These are phyloP conservation scores for Linderina pennispora DNA, from an alignment of 192 early-diverging fungal genomes.

Conservation along the genomic window DNA sequence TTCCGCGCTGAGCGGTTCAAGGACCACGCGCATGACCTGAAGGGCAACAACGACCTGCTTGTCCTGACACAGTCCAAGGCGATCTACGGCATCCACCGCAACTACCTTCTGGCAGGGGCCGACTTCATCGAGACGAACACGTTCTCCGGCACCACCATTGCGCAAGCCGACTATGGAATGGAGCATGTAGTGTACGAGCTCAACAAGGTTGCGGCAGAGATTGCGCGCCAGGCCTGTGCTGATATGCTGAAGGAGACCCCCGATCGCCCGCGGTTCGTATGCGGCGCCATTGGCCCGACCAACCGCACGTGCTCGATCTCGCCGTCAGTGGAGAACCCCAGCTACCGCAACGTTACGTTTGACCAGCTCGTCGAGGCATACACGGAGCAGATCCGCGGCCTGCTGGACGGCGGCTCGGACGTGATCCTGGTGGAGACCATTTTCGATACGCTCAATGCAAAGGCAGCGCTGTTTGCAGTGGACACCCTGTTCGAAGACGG, in stretches of 20 bases:
- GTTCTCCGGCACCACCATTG: slow-evolving; percentile 88
- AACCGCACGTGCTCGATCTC: slow-evolving; percentile 96
- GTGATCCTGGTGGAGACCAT: slow-evolving; percentile 93
- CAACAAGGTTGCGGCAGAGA: slow-evolving; percentile 82
- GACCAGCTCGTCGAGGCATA: slow-evolving; percentile 92
- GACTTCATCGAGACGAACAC: slow-evolving; percentile 97
- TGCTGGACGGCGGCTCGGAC: slow-evolving; percentile 92
- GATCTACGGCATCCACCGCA: slow-evolving; percentile 83
- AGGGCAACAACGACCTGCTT: slow-evolving; percentile 96
- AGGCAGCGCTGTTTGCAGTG: slow-evolving; percentile 91
- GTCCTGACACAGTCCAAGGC: slow-evolving; percentile 86
- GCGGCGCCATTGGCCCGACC: slow-evolving; percentile 83
- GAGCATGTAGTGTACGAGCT: slow-evolving; percentile 85
- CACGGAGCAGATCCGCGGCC: slow-evolving; percentile 79
- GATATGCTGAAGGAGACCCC: slow-evolving; percentile 71
- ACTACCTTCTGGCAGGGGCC: slow-evolving; percentile 85
- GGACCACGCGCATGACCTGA: slow-evolving; percentile 76
- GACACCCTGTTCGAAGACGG: slow-evolving; percentile 77
- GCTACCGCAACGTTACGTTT: slow-evolving; percentile 91
- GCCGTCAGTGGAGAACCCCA: slow-evolving; percentile 94
- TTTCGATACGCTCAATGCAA: slow-evolving; percentile 97
- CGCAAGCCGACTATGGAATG: slow-evolving; percentile 86
- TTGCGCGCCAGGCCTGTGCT: slow-evolving; percentile 80
- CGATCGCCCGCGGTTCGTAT: slow-evolving; percentile 85
- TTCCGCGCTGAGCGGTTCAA: slow-evolving; percentile 84